These are phyloP conservation scores for Bryoerythrophyllum caledonicum DNA, from an alignment of 225 moss, liverwort and hornwort genomes.

Conservation along the genomic window DNA sequence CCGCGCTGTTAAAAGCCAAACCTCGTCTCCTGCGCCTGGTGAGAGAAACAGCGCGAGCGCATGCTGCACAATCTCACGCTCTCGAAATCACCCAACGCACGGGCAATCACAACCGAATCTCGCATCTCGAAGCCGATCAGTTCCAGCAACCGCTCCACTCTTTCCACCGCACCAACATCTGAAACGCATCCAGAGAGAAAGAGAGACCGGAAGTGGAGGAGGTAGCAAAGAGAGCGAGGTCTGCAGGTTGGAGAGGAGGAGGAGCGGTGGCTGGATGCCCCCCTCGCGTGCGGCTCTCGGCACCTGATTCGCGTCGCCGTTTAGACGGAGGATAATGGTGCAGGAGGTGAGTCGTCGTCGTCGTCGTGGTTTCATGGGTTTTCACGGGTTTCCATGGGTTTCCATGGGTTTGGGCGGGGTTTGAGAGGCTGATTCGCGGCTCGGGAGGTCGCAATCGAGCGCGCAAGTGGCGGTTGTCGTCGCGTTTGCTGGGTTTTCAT, in stretches of 20 bases:
- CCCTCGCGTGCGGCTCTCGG: not conserved
- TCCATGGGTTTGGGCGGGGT: too few relatives aligned
- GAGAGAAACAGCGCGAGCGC: not conserved
- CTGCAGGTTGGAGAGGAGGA: not conserved
- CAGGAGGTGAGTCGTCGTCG: slow-evolving; percentile 16
- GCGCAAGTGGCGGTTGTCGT: too few relatives aligned
- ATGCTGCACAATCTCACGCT: not conserved
- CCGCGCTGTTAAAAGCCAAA: not conserved
- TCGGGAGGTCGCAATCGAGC: too few relatives aligned
- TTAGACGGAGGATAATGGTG: slow-evolving; percentile 5
- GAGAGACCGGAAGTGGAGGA: too few relatives aligned
- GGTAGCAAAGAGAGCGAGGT: too few relatives aligned
- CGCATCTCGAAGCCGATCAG: too few relatives aligned
- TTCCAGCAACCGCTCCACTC: too few relatives aligned
- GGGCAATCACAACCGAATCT: too few relatives aligned
- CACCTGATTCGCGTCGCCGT: slow-evolving; percentile 11
- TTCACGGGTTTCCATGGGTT: not conserved
- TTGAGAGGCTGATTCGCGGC: not conserved
- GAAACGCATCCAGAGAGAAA: too few relatives aligned
- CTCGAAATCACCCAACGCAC: too few relatives aligned
- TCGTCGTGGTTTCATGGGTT: slow-evolving; percentile 3
- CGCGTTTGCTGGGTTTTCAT: not conserved
- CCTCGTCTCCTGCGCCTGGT: not conserved
- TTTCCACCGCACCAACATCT: too few relatives aligned
- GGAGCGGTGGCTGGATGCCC: slow-evolving; percentile 3